Conservation (phyloP, 2,329 filamentous ascomycete species). For the Ascochyta fabae region DNA sequence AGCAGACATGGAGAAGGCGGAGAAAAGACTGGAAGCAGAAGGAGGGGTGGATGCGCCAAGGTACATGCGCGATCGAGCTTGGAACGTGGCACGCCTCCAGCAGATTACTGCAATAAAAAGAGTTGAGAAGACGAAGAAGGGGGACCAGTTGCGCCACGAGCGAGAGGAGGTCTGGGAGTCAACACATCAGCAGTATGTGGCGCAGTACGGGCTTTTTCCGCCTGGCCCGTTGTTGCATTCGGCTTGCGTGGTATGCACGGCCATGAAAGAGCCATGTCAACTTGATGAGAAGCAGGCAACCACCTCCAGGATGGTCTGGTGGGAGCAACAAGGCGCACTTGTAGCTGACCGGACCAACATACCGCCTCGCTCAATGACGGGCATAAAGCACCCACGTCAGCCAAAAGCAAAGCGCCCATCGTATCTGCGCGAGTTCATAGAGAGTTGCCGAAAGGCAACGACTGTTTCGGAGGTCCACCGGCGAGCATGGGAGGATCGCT, state of each 20-base stretch:
- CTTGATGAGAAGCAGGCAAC: background rate
- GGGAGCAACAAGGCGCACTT: constrained; percentile 28
- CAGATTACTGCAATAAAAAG: constrained; percentile 22
- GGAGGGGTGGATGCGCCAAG: constrained; percentile 22
- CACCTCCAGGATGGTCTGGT: constrained; percentile 24
- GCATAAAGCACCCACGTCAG: background rate
- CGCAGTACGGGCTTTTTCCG: background rate
- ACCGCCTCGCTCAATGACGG: background rate
- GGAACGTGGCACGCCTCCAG: constrained; percentile 29
- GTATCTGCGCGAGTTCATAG: constrained; percentile 21
- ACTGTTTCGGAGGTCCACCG: constrained; percentile 6
- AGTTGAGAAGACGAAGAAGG: constrained; percentile 18
- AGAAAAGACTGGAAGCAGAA: constrained; percentile 16
- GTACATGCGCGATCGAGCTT: constrained; percentile 23
- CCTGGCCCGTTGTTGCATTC: background rate
- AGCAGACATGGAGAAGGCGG: constrained; percentile 21
- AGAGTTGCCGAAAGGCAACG: constrained; percentile 9
- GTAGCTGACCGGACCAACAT: constrained; percentile 12
- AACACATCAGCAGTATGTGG: constrained; percentile 13
- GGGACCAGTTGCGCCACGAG: constrained; percentile 30
- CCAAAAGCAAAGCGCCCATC: constrained; percentile 9
- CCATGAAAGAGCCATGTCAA: background rate
- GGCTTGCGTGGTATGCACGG: background rate
- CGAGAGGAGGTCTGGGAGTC: constrained; percentile 32
- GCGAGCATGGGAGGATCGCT: constrained; percentile 19